Evolutionary conservation across 768 basidiomycete genomes (phyloP).

Genomic region (Suillus luteus): DNA sequence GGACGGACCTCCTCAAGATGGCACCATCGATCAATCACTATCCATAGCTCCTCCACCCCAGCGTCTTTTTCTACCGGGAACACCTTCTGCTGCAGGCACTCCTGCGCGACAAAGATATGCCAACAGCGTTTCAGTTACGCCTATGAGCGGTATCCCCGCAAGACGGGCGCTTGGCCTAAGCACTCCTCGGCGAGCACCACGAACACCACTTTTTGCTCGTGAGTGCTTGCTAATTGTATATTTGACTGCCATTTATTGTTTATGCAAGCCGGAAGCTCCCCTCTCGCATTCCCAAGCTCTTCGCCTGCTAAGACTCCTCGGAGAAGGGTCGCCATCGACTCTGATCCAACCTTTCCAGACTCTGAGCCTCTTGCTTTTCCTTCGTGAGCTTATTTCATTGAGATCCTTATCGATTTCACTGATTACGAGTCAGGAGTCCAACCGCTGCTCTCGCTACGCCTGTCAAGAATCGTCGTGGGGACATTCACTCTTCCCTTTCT

Average conservation of each 20-base stretch:
- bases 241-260: background rate
- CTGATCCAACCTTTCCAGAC: constrained; percentile 40
- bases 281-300: constrained; percentile 64
- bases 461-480: constrained; percentile 75
- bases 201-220: constrained; percentile 54
- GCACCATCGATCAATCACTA: constrained; percentile 35
- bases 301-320: constrained; percentile 54
- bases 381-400: constrained; percentile 44
- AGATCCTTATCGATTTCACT: background rate
- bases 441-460: constrained; percentile 52
- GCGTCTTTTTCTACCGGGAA: constrained; percentile 56
- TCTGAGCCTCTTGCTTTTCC: constrained; percentile 75
- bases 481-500: constrained; percentile 83
- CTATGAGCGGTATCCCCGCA: constrained; percentile 47
- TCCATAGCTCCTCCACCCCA: constrained; percentile 42
- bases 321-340: constrained; percentile 39
- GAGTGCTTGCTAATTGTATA: constrained; percentile 22
- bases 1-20: constrained; percentile 36
- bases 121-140: constrained; percentile 43
- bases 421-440: constrained; percentile 47
- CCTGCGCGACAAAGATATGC: constrained; percentile 43
- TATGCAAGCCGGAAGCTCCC: constrained; percentile 54
- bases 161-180: constrained; percentile 55
- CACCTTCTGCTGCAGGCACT: constrained; percentile 54
- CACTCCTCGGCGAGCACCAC: constrained; percentile 48